phyloP scores from a whole-genome alignment of 177 flowering plant species.

The Vitis hybrid region DNA sequence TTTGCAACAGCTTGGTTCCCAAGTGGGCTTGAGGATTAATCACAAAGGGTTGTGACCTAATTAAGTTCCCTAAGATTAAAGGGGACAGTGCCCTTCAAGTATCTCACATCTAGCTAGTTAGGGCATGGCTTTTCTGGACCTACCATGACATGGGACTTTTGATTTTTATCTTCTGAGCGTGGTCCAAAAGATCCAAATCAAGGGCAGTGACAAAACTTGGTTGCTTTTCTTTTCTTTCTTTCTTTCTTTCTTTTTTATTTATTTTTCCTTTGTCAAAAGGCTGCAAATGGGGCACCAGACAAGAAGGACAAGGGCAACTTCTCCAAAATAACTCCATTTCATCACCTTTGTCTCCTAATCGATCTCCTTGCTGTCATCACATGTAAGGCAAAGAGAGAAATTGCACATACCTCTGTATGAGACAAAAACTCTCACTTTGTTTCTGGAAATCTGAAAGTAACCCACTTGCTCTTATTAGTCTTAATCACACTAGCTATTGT shows the following conservation, averaged over 20 bases:
- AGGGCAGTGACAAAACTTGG: slow-evolving; percentile 15
- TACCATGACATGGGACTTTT: slow-evolving; percentile 2
- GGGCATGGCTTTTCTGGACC: not conserved
- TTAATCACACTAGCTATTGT: not conserved
- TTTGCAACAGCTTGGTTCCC: slow-evolving; percentile 77
- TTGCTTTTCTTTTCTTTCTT: slow-evolving; percentile 5
- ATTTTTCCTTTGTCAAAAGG: slow-evolving; percentile 11
- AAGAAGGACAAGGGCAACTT: slow-evolving; percentile 6
- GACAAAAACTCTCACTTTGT: slow-evolving; percentile 18
- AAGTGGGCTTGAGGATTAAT: slow-evolving; percentile 23
- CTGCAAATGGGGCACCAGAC: slow-evolving; percentile 22
- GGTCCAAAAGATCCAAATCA: slow-evolving; percentile 18
- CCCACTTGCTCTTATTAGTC: not conserved
- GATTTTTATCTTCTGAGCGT: not conserved
- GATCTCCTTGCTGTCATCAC: slow-evolving; percentile 11
- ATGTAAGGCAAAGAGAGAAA: slow-evolving; percentile 23
- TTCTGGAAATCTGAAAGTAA: not conserved
- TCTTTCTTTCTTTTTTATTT: too few relatives aligned
- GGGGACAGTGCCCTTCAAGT: not conserved
- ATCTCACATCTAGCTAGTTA: not conserved
- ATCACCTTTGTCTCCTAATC: slow-evolving; percentile 1
- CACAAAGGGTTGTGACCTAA: slow-evolving; percentile 3
- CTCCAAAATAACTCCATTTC: slow-evolving; percentile 6
- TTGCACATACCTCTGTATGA: slow-evolving; percentile 17
- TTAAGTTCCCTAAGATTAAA: too few relatives aligned